Evolutionary conservation across 192 early-diverging fungal species (phyloP).

Genomic region (Lobulomyces angularis): DNA sequence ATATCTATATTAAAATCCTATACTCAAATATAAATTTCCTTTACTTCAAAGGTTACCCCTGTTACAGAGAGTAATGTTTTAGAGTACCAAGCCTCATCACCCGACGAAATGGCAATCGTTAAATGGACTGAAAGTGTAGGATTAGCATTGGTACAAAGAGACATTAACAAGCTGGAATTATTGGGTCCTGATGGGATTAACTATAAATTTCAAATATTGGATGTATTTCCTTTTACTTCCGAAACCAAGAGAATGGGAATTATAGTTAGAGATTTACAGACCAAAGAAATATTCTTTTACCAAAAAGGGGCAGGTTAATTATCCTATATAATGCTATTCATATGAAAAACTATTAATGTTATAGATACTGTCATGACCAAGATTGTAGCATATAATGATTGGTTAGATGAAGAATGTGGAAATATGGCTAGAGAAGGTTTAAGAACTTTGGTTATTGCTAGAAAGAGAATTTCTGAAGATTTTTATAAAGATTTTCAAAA

Average conservation of each 20-base stretch:
- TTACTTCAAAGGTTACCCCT: constrained; percentile 48
- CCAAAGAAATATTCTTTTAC: constrained; percentile 73
- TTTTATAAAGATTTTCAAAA: constrained; percentile 14
- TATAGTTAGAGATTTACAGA: constrained; percentile 53
- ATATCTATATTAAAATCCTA: neutral
- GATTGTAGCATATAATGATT: constrained; percentile 86
- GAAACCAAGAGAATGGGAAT: constrained; percentile 97
- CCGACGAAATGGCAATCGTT: constrained; percentile 93
- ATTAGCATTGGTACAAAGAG: constrained; percentile 64
- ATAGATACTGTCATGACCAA: constrained; percentile 75
- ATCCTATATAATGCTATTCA: neutral
- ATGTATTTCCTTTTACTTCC: constrained; percentile 98
- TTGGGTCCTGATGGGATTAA: constrained; percentile 15
- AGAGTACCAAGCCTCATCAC: constrained; percentile 84
- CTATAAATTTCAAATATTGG: constrained; percentile 69
- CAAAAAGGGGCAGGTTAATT: constrained; percentile 98
- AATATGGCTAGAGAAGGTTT: constrained; percentile 94
- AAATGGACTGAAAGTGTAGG: constrained; percentile 84
- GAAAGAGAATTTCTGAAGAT: constrained; percentile 66
- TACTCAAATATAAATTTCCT: constrained; percentile 3
- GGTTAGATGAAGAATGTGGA: constrained; percentile 94
- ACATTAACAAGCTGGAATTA: constrained; percentile 49
- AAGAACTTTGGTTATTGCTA: constrained; percentile 82
- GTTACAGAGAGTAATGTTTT: constrained; percentile 41
- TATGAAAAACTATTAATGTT: neutral